Evolutionary conservation across 805 yeast genomes (phyloP).

Genomic region (Candida sakaeoensis): DNA sequence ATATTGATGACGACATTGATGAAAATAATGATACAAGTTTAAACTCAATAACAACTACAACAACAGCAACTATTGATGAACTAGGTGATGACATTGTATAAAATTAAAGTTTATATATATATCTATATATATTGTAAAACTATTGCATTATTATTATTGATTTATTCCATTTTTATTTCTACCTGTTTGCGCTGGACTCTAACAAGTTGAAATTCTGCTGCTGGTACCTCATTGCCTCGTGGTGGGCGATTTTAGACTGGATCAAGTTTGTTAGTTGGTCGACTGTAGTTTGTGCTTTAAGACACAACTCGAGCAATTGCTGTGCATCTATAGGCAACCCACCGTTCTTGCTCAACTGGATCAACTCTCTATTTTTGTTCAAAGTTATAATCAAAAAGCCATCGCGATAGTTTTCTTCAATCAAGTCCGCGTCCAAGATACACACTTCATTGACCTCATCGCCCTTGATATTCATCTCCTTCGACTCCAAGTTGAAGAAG

Average conservation of each 20-base stretch:
- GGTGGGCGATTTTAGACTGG: slow-evolving; percentile 49
- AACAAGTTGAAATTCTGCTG: slow-evolving; percentile 26
- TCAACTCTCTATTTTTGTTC: slow-evolving; percentile 85
- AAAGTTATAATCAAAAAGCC: slow-evolving; percentile 83
- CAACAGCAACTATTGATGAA: slow-evolving; percentile 4
- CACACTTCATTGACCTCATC: slow-evolving; percentile 56
- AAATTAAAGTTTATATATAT: no score
- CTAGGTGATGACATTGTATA: slow-evolving; percentile 7
- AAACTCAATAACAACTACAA: no score
- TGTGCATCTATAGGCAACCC: slow-evolving; percentile 79
- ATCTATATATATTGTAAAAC: background rate
- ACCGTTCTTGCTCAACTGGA: slow-evolving; percentile 88
- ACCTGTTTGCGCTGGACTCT: slow-evolving; percentile 35
- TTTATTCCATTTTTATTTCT: slow-evolving; percentile 4
- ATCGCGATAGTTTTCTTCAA: slow-evolving; percentile 73
- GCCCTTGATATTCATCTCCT: slow-evolving; percentile 70
- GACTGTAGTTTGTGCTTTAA: slow-evolving; percentile 61
- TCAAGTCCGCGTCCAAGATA: slow-evolving; percentile 69
- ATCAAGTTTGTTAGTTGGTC: slow-evolving; percentile 63
- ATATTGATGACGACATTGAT: background rate
- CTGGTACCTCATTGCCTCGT: slow-evolving; percentile 46
- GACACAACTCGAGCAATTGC: slow-evolving; percentile 63
- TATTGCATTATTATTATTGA: background rate
- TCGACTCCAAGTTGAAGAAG: slow-evolving; percentile 67
- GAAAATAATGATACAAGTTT: background rate